Evolutionary conservation across 208 protist species (phyloP).

Genomic region (Crithidia brevicula): DNA sequence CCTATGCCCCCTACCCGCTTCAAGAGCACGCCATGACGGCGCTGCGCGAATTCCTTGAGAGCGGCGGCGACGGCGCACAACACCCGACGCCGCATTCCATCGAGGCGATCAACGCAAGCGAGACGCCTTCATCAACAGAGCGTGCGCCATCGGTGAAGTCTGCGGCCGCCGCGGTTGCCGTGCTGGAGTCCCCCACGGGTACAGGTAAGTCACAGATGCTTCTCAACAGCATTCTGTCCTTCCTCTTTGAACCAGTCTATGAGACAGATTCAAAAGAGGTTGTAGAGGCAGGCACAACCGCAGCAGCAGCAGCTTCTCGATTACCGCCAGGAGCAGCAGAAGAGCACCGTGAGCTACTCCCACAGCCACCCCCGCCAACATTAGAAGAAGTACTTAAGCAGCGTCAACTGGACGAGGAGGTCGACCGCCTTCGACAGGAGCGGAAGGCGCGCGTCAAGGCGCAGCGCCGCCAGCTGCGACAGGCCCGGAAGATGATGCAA

Average conservation of each 20-base stretch:
- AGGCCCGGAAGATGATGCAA: constrained; percentile 21
- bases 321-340: background rate
- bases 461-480: constrained; percentile 23
- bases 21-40: constrained; percentile 75
- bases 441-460: constrained; percentile 26
- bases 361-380: constrained; percentile 5
- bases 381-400: constrained; percentile 33
- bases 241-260: constrained; percentile 48
- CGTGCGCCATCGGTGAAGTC: background rate
- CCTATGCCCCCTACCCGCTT: constrained; percentile 77
- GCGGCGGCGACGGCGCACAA: background rate
- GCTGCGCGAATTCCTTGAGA: constrained; percentile 51
- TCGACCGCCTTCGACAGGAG: constrained; percentile 20
- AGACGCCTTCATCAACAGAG: background rate
- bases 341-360: too few species aligned
- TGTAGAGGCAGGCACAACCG: background rate
- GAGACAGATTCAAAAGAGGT: background rate
- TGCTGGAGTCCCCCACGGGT: constrained; percentile 96
- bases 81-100: background rate
- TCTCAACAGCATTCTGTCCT: constrained; percentile 84
- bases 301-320: background rate
- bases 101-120: constrained; percentile 1
- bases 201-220: constrained; percentile 96
- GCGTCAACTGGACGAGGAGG: constrained; percentile 39
- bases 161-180: constrained; percentile 56